phyloP scores from a whole-genome alignment of 352 stramenopile genomes.

The Peronospora belbahrii region DNA sequence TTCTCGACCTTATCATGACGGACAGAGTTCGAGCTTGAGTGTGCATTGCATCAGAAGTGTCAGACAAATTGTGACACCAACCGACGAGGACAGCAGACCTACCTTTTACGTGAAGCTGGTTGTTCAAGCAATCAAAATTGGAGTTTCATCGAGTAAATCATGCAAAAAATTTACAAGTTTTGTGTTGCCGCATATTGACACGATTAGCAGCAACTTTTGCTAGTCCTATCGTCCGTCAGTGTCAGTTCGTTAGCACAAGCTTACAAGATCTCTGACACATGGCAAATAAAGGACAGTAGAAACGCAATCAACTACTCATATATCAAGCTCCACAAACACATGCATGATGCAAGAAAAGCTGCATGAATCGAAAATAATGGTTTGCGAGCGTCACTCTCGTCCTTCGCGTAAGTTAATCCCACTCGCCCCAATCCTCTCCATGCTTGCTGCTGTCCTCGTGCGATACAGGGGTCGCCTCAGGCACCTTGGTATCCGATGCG shows the following conservation, averaged over 20 bases:
- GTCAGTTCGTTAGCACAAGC: background rate
- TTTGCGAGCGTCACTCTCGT: background rate
- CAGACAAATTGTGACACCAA: too few species aligned
- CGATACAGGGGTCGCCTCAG: conserved; percentile 9
- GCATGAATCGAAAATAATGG: conserved; percentile 17
- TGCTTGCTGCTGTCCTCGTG: conserved; percentile 33
- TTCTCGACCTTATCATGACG: too few species aligned
- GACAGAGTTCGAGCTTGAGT: too few species aligned
- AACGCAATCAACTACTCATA: conserved; percentile 1
- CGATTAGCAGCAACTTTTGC: too few species aligned
- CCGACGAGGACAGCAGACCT: too few species aligned
- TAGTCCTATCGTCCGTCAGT: background rate
- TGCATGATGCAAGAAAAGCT: conserved; percentile 5
- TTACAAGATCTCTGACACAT: background rate
- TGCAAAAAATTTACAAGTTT: too few species aligned
- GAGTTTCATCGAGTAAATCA: too few species aligned
- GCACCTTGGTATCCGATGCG: conserved; percentile 4
- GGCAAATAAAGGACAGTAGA: background rate
- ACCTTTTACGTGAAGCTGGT: too few species aligned
- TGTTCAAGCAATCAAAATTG: too few species aligned
- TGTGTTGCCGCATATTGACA: too few species aligned
- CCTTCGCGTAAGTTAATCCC: conserved; percentile 37
- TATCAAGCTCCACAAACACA: conserved; percentile 6
- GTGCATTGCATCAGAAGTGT: too few species aligned
- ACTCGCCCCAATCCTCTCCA: conserved; percentile 63